These are phyloP conservation scores for Helicostylum pulchrum DNA, from an alignment of 192 early-diverging fungal genomes.

Conservation along the genomic window DNA sequence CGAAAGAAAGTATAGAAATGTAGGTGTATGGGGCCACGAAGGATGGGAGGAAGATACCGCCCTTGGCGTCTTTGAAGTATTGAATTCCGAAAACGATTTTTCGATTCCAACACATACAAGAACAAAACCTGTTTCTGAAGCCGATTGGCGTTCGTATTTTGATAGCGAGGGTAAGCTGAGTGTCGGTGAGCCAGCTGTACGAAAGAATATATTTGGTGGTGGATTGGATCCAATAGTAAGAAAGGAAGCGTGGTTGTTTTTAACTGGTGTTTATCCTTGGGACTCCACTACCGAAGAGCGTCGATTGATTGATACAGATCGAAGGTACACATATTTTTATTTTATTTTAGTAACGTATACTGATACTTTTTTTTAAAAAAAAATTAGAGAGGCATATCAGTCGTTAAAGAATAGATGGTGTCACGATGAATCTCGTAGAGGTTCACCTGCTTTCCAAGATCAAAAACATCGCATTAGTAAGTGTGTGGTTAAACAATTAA, in stretches of 20 bases:
- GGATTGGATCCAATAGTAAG: slow-evolving; percentile 80
- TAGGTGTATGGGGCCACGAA: slow-evolving; percentile 35
- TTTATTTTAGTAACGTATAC: neutral
- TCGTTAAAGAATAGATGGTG: slow-evolving; percentile 65
- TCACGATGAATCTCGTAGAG: slow-evolving; percentile 52
- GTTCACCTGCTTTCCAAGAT: slow-evolving; percentile 59
- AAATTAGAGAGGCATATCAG: slow-evolving; percentile 57
- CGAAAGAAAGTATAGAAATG: slow-evolving; percentile 28
- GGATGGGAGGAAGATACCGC: slow-evolving; percentile 42
- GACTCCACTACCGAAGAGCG: slow-evolving; percentile 72
- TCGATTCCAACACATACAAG: slow-evolving; percentile 47
- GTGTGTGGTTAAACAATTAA: neutral
- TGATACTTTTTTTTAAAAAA: no score
- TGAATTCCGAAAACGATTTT: slow-evolving; percentile 44
- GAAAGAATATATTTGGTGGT: slow-evolving; percentile 64
- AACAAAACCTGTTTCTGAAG: slow-evolving; percentile 51
- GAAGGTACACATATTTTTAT: slow-evolving; percentile 39
- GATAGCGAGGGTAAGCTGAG: slow-evolving; percentile 49
- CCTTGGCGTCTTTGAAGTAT: slow-evolving; percentile 41
- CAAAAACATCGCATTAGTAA: slow-evolving; percentile 66
- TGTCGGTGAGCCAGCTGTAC: slow-evolving; percentile 48
- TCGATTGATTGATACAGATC: slow-evolving; percentile 43
- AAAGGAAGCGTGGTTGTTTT: slow-evolving; percentile 86
- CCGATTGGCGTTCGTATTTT: slow-evolving; percentile 73
- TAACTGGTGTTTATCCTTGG: slow-evolving; percentile 85